Evolutionary conservation across 306 rosid genomes (phyloP), one percentile per base, ranked within the genome.

Genomic region (Elaeagnus macrophylla): DNA sequence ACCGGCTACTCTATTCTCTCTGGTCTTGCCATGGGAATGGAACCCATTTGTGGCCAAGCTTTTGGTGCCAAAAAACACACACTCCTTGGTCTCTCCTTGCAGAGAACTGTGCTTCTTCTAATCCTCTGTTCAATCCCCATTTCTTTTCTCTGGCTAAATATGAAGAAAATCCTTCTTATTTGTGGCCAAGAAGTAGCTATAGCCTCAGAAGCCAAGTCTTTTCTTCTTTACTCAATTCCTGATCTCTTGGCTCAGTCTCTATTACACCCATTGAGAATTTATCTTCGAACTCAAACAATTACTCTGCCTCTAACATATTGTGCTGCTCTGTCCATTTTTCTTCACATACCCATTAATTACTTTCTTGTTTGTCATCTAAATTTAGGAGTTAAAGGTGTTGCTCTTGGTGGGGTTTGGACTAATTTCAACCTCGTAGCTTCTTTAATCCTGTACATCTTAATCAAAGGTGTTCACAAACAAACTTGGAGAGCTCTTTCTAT

Each of bases 1-100:
- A 84, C 94, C 10, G 97, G 97, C 12, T 91, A 91, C 67, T 91
- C 96, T 1, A 78, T 91, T 16, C 86, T 91, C 45, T 82, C 96
- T 1, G 97, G 97, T 10, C 83, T 91, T 0, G 94, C 96, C 9
- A 69, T 84, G 14, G 96, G 96, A n/a, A 91, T 91, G 95, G 96
- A 86, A 39, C 94, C 97, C 5, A 78, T 90, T 66, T 90, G 94
- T 37, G 83, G 83, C 5, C 97, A 90, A 67, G 94, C 97, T 25
- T 90, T 79, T 53, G 97, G 97, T 14, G 94, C 95, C 56, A 84
- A 78, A 38, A 79, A 35, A 10, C 72, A 69, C 56, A 59, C 64
- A 3, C 76, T 90, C 1, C 80, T 90, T 8, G 97, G 97, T 13
- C 91, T 90, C 25, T 75, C 77, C 53, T 50, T 86, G 9, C 97